These are phyloP conservation scores for Aspergillus asperescens DNA, from an alignment of 495 filamentous ascomycete species.

Conservation along the genomic window DNA sequence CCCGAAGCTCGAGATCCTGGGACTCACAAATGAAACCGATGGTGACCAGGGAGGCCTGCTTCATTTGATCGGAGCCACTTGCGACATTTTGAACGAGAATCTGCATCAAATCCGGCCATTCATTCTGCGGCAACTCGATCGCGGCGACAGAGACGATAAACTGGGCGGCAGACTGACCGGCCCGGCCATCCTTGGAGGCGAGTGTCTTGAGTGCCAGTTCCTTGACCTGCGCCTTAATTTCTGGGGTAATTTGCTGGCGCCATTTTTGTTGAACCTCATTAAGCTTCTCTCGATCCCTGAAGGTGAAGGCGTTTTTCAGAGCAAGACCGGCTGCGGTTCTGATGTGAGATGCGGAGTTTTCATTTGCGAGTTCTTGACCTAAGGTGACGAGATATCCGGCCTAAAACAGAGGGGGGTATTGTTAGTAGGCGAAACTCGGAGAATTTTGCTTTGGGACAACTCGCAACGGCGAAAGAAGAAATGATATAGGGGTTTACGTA, in stretches of 20 bases:
- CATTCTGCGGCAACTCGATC: slow-evolving; percentile 86
- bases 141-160: slow-evolving; percentile 91
- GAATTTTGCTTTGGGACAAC: not conserved
- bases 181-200: slow-evolving; percentile 65
- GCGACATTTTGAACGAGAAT: slow-evolving; percentile 87
- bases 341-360: slow-evolving; percentile 72
- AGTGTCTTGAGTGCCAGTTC: slow-evolving; percentile 81
- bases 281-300: slow-evolving; percentile 81
- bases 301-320: slow-evolving; percentile 92
- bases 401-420: slow-evolving; percentile 41
- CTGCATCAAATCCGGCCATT: slow-evolving; percentile 95
- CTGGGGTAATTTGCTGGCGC: slow-evolving; percentile 69
- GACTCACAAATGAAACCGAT: slow-evolving; percentile 98
- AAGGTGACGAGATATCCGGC: slow-evolving; percentile 85
- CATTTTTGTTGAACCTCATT: slow-evolving; percentile 86
- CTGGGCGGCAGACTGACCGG: slow-evolving; percentile 84
- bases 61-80: slow-evolving; percentile 73
- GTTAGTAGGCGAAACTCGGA: slow-evolving; percentile 16
- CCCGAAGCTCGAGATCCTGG: slow-evolving; percentile 79
- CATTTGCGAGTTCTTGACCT: slow-evolving; percentile 88
- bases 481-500: slow-evolving; percentile 50
- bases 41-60: slow-evolving; percentile 87
- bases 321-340: slow-evolving; percentile 91
- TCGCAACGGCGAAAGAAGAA: not conserved
- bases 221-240: slow-evolving; percentile 82